phyloP scores from a whole-genome alignment of 495 filamentous ascomycete genomes.

The Tuber aestivum region DNA sequence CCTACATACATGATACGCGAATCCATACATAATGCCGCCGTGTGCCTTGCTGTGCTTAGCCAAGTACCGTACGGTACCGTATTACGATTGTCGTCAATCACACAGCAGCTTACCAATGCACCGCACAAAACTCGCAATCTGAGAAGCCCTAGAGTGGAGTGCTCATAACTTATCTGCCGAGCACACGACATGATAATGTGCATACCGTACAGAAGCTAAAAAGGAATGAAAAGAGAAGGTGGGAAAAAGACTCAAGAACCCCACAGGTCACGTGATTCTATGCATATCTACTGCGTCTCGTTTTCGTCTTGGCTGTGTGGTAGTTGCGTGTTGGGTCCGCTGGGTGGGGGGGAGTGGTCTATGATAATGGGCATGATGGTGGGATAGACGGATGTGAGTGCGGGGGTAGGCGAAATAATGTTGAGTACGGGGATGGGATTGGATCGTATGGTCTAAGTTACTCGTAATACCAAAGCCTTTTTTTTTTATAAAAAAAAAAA shows the following conservation, averaged over 20 bases:
- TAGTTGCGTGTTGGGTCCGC: not conserved
- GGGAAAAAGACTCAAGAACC: constrained; percentile 1
- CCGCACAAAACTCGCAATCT: constrained; percentile 3
- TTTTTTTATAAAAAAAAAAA: no score
- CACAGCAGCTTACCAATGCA: not conserved
- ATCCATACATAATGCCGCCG: not conserved
- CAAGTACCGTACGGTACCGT: no score
- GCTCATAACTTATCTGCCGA: not conserved
- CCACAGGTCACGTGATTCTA: not conserved
- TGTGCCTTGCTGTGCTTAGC: not conserved
- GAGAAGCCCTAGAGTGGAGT: not conserved
- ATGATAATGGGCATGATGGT: not conserved
- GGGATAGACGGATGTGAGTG: not conserved
- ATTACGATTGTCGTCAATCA: not conserved
- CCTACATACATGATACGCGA: not conserved
- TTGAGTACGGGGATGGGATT: not conserved
- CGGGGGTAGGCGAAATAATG: not conserved
- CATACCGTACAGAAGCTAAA: not conserved
- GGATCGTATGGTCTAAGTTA: not conserved
- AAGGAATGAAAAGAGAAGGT: not conserved
- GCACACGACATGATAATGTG: not conserved
- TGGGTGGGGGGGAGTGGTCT: not conserved
- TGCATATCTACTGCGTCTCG: not conserved
- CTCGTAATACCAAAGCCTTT: no score
- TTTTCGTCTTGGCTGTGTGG: not conserved